Conservation (phyloP, 2,329 filamentous ascomycete genomes). For the Meredithiella fracta region DNA sequence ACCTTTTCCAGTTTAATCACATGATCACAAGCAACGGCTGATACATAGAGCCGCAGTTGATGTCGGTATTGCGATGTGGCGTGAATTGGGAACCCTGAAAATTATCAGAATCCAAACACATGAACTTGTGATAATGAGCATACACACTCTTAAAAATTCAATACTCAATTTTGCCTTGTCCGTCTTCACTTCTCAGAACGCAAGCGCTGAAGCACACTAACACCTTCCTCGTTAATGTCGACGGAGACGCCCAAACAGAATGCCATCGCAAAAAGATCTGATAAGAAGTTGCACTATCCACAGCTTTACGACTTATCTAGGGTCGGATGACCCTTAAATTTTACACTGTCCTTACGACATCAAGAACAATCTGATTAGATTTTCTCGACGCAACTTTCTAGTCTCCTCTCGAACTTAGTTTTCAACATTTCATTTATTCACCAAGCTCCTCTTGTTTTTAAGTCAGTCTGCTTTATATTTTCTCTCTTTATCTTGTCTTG, state of each 20-base stretch:
- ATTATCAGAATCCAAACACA: too few relatives aligned
- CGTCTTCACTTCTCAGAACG: too few relatives aligned
- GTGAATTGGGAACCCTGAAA: too few relatives aligned
- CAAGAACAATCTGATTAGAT: neutral
- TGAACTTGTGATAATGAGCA: too few relatives aligned
- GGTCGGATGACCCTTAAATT: neutral
- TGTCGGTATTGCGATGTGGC: too few relatives aligned
- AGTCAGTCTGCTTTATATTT: neutral
- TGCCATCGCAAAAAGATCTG: neutral
- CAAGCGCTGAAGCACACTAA: neutral
- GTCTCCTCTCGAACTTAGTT: neutral
- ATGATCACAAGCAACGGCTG: slow-evolving; percentile 2
- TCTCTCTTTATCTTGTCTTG: neutral
- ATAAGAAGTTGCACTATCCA: slow-evolving; percentile 1
- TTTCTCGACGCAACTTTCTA: neutral
- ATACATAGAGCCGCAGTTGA: neutral
- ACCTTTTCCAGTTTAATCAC: neutral
- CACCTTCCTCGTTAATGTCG: neutral
- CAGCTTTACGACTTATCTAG: neutral
- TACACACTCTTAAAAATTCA: too few relatives aligned
- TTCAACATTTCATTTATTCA: neutral
- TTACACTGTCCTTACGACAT: neutral
- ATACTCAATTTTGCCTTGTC: too few relatives aligned
- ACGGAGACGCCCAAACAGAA: neutral
- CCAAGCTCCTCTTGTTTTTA: neutral